Percentiles rank a stretch among this genome's conserved stretches.
Evolutionary conservation across 2,329 filamentous ascomycete species (phyloP).

Genomic region (Penicillium freii): DNA sequence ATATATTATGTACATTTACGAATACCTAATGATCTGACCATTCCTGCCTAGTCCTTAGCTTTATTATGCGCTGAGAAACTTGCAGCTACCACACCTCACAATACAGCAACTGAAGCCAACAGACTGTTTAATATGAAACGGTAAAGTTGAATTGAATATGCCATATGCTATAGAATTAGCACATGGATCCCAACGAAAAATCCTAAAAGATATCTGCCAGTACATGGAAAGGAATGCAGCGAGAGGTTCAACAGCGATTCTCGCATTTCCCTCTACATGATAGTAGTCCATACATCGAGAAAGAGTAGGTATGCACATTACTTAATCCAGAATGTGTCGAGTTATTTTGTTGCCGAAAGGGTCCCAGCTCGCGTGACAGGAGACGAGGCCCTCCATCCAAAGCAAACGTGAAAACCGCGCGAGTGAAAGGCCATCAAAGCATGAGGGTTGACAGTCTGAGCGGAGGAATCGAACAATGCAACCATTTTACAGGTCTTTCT

Average conservation of each 20-base stretch:
- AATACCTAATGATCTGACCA: constrained; percentile 16
- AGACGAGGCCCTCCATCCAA: not conserved
- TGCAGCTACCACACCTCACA: not conserved
- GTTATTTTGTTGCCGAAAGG: not conserved
- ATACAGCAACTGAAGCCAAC: not conserved
- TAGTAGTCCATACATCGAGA: not conserved
- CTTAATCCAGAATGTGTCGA: constrained; percentile 1
- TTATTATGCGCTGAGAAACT: not conserved
- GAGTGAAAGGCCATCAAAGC: not conserved
- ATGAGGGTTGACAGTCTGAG: not conserved
- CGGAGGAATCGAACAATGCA: not conserved
- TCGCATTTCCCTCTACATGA: not conserved
- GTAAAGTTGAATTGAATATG: constrained; percentile 2
- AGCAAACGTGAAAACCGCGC: not conserved
- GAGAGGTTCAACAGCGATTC: not conserved
- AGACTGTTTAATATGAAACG: not conserved
- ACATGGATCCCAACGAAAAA: not conserved
- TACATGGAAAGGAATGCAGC: not conserved
- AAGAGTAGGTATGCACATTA: constrained; percentile 4
- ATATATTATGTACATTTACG: constrained; percentile 21
- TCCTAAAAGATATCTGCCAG: not conserved
- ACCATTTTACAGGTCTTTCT: constrained; percentile 54
- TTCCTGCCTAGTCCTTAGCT: not conserved
- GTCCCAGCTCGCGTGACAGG: not conserved
- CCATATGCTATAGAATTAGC: not conserved